A percentile compares a stretch with the other conserved stretches of the same genome.
These are phyloP conservation scores for Pichia eremophila DNA, from an alignment of 805 yeast species.

Conservation along the genomic window DNA sequence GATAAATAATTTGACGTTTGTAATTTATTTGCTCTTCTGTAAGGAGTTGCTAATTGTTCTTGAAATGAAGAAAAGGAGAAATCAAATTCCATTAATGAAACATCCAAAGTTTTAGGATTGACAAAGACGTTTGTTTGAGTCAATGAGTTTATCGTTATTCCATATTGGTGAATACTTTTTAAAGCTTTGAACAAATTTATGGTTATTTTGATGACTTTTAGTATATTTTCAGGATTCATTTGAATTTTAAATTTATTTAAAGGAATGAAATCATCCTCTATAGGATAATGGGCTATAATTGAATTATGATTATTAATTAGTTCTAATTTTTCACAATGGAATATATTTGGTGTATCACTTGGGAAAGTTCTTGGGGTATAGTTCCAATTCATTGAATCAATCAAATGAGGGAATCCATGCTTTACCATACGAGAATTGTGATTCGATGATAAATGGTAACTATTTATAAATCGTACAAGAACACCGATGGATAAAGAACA, in stretches of 20 bases:
- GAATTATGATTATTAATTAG: slow-evolving; percentile 1
- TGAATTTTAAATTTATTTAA: background rate
- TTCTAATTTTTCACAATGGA: slow-evolving; percentile 3
- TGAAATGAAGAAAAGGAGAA: slow-evolving; percentile 32
- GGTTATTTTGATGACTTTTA: slow-evolving; percentile 16
- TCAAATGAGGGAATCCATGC: background rate
- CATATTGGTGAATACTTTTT: slow-evolving; percentile 28
- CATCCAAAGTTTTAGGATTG: slow-evolving; percentile 24
- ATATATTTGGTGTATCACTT: slow-evolving; percentile 1
- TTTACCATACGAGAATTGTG: background rate
- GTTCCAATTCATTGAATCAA: slow-evolving; percentile 1
- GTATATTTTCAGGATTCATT: slow-evolving; percentile 15
- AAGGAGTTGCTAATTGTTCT: slow-evolving; percentile 35
- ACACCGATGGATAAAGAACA: slow-evolving; percentile 9
- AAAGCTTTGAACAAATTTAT: slow-evolving; percentile 20
- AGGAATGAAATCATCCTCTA: background rate
- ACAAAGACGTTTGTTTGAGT: slow-evolving; percentile 31
- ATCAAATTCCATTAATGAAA: slow-evolving; percentile 40
- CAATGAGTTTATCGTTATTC: slow-evolving; percentile 40
- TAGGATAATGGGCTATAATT: slow-evolving; percentile 4
- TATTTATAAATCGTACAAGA: slow-evolving; percentile 9
- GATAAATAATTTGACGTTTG: slow-evolving; percentile 33
- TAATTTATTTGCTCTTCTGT: slow-evolving; percentile 31
- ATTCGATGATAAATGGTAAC: slow-evolving; percentile 7
- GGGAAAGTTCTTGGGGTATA: slow-evolving; percentile 7